These are phyloP conservation scores for Limonium bicolor DNA, from an alignment of 148 eudicot genomes.

Conservation along the genomic window DNA sequence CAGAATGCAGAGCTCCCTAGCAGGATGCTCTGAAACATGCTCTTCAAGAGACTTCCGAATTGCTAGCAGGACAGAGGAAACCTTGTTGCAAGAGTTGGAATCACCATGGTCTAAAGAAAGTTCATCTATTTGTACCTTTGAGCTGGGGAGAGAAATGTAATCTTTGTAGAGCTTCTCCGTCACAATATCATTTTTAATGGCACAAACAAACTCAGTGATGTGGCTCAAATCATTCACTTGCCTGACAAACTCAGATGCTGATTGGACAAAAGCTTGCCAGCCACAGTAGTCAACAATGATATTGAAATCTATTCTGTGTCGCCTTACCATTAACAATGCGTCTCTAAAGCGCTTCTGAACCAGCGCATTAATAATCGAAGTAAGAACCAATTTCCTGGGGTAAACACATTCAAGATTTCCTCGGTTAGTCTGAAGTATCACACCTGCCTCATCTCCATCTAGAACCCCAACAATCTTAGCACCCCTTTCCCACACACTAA, in stretches of 20 bases:
- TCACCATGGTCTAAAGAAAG: conserved; percentile 11
- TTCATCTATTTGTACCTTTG: conserved; percentile 20
- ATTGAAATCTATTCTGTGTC: conserved; percentile 88
- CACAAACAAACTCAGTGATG: conserved; percentile 86
- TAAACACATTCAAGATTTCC: conserved; percentile 90
- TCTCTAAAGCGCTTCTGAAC: conserved; percentile 50
- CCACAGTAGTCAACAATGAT: conserved; percentile 76
- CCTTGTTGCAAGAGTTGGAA: conserved; percentile 27
- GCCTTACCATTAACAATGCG: conserved; percentile 83
- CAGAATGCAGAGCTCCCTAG: conserved; percentile 91
- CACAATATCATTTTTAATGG: conserved; percentile 63
- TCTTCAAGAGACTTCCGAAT: conserved; percentile 83
- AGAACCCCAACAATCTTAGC: conserved; percentile 69
- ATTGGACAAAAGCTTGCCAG: conserved; percentile 58
- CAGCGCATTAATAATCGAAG: conserved; percentile 67
- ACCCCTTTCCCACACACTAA: conserved; percentile 85
- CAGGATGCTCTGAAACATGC: conserved; percentile 51
- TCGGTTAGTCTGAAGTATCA: conserved; percentile 65
- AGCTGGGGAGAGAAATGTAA: conserved; percentile 29
- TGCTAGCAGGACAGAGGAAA: conserved; percentile 49
- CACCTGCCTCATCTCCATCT: conserved; percentile 92
- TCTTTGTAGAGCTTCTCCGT: conserved; percentile 57
- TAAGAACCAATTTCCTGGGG: conserved; percentile 79
- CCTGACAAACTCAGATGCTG: conserved; percentile 65
- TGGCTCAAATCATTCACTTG: conserved; percentile 71